A percentile compares a stretch with the other conserved stretches of the same genome.
These are phyloP conservation scores for Mrakia gelida DNA, from an alignment of 768 basidiomycete species.

Conservation along the genomic window DNA sequence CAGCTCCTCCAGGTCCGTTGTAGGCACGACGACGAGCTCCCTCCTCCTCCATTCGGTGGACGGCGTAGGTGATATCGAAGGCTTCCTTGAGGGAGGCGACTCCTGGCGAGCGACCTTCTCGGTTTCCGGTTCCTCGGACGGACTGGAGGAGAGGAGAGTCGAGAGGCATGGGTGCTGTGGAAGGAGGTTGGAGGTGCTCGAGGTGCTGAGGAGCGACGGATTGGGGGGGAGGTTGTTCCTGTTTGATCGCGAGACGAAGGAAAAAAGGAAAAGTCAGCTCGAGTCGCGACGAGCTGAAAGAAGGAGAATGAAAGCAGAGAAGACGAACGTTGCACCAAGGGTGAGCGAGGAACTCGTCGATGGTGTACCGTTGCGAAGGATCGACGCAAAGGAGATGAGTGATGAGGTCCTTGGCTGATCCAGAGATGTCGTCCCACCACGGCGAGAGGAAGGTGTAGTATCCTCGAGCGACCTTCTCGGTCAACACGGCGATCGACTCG, in stretches of 20 bases:
- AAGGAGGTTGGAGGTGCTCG: slow-evolving; percentile 25
- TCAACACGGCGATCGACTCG: slow-evolving; percentile 94
- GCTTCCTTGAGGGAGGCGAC: slow-evolving; percentile 91
- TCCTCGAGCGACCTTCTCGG: slow-evolving; percentile 94
- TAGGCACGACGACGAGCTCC: slow-evolving; percentile 79
- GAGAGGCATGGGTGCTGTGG: slow-evolving; percentile 45
- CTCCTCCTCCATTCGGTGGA: slow-evolving; percentile 99
- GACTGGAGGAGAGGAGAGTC: slow-evolving; percentile 89
- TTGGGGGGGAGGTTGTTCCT: slow-evolving; percentile 16
- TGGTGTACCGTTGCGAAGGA: slow-evolving; percentile 90
- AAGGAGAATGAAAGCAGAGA: not conserved
- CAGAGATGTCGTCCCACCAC: slow-evolving; percentile 97
- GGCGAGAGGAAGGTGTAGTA: slow-evolving; percentile 98
- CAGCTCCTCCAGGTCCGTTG: slow-evolving; percentile 72
- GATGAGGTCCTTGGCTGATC: slow-evolving; percentile 91
- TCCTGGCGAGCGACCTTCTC: slow-evolving; percentile 84
- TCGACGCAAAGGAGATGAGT: slow-evolving; percentile 92
- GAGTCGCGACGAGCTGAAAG: too few relatives aligned
- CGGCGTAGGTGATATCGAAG: slow-evolving; percentile 97
- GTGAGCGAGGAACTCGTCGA: slow-evolving; percentile 94
- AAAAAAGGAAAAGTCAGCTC: not conserved
- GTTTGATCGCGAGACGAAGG: slow-evolving; percentile 45
- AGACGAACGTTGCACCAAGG: slow-evolving; percentile 74
- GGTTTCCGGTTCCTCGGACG: slow-evolving; percentile 63
- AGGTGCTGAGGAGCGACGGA: slow-evolving; percentile 16